These are phyloP conservation scores for Ocimum tenuiflorum DNA, from an alignment of 257 asterid genomes.

Conservation along the genomic window DNA sequence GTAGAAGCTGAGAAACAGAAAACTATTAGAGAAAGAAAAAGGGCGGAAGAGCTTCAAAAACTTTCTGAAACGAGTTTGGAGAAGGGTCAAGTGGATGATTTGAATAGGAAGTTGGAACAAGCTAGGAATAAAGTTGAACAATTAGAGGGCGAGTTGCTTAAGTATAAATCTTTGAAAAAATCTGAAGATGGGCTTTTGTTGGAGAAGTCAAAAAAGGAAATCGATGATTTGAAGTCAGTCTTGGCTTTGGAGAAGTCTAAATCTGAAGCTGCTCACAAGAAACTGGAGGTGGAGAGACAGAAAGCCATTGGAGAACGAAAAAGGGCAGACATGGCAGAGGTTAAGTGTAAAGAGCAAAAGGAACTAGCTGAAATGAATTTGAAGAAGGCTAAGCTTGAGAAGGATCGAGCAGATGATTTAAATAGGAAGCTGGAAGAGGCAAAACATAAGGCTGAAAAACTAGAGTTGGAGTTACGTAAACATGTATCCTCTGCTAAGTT, in stretches of 20 bases:
- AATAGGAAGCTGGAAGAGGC: slow-evolving; percentile 49
- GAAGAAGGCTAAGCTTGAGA: slow-evolving; percentile 60
- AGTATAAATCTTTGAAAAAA: slow-evolving; percentile 9
- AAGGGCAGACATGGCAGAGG: slow-evolving; percentile 47
- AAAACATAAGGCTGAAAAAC: slow-evolving; percentile 30
- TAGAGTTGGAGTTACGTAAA: slow-evolving; percentile 39
- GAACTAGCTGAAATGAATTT: slow-evolving; percentile 41
- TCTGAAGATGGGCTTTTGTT: slow-evolving; percentile 31
- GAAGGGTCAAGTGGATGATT: slow-evolving; percentile 45
- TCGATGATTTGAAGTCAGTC: slow-evolving; percentile 38
- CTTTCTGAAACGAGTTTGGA: slow-evolving; percentile 49
- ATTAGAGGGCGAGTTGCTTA: slow-evolving; percentile 9
- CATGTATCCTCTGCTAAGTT: slow-evolving; percentile 27
- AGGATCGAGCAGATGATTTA: slow-evolving; percentile 45
- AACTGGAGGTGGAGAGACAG: slow-evolving; percentile 50
- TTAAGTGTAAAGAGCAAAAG: slow-evolving; percentile 42
- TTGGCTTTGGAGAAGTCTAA: slow-evolving; percentile 42
- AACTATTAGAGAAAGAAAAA: slow-evolving; percentile 40
- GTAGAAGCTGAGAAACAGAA: slow-evolving; percentile 50
- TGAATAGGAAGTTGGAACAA: slow-evolving; percentile 52
- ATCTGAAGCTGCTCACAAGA: slow-evolving; percentile 47
- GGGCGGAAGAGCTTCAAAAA: slow-evolving; percentile 48
- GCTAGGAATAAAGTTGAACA: slow-evolving; percentile 31
- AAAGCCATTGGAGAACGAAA: slow-evolving; percentile 45
- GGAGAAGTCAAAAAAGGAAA: slow-evolving; percentile 46